These are phyloP conservation scores for Tarenaya hassleriana DNA, from an alignment of 345 rosid species.

Conservation along the genomic window DNA sequence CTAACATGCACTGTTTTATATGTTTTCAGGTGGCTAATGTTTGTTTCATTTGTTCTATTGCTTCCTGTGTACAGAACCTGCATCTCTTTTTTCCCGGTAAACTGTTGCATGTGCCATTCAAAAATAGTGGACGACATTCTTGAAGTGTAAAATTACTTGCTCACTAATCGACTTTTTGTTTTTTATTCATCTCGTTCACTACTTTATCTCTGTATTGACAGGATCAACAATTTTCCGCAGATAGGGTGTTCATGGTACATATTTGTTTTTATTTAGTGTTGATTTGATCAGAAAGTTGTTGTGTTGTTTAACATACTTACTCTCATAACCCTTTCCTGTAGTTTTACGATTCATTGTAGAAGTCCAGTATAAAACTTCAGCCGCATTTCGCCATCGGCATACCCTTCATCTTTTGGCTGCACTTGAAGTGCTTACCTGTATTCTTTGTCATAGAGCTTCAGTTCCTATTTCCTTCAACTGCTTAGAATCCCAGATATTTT, in stretches of 20 bases:
- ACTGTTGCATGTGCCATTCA: conserved; percentile 49
- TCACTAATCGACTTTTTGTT: conserved; percentile 13
- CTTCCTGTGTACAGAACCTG: conserved; percentile 58
- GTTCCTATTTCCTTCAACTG: conserved; percentile 73
- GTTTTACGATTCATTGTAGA: conserved; percentile 66
- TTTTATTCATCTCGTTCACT: conserved; percentile 16
- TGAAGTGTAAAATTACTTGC: conserved; percentile 48
- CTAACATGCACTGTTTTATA: conserved; percentile 18
- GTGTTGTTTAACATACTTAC: conserved; percentile 3
- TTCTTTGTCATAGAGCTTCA: conserved; percentile 73
- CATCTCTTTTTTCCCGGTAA: conserved; percentile 63
- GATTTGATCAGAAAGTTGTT: conserved; percentile 9
- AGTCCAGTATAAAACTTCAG: conserved; percentile 68
- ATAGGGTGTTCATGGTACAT: conserved; percentile 86
- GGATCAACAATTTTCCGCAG: conserved; percentile 77
- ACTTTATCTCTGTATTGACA: conserved; percentile 45
- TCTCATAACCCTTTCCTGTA: conserved; percentile 17
- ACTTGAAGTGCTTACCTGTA: conserved; percentile 66
- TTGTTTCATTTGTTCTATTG: conserved; percentile 63
- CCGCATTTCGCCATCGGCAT: conserved; percentile 77
- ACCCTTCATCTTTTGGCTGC: conserved; percentile 67
- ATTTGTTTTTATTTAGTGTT: conserved; percentile 20
- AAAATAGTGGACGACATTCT: conserved; percentile 84
- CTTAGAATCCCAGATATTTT: conserved; percentile 19
- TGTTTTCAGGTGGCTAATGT: conserved; percentile 74